Percentiles rank a stretch among this genome's conserved stretches.
phyloP scores from a whole-genome alignment of 345 rosid genomes.

The Linum trigynum region DNA sequence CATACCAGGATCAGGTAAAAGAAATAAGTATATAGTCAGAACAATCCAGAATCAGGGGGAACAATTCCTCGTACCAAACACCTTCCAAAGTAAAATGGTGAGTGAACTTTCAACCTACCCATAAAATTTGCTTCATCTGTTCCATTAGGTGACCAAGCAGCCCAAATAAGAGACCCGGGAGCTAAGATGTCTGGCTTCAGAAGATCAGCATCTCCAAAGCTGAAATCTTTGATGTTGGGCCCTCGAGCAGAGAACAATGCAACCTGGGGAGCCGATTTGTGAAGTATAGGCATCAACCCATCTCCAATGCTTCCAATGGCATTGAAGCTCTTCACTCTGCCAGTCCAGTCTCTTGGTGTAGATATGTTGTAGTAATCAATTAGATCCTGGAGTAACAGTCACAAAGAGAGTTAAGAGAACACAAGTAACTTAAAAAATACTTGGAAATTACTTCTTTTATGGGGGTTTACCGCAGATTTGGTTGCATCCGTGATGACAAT shows the following conservation, averaged over 20 bases:
- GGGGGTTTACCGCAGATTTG: slow-evolving; percentile 61
- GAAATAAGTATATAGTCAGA: too few species aligned
- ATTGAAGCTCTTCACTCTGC: slow-evolving; percentile 74
- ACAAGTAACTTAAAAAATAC: background rate
- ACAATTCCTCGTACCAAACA: too few species aligned
- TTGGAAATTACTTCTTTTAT: background rate
- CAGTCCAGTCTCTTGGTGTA: slow-evolving; percentile 87
- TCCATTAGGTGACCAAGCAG: slow-evolving; percentile 98
- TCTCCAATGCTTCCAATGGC: slow-evolving; percentile 84
- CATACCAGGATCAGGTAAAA: too few species aligned
- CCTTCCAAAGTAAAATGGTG: too few species aligned
- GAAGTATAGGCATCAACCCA: slow-evolving; percentile 80
- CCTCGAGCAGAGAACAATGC: slow-evolving; percentile 94
- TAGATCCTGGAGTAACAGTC: slow-evolving; percentile 53
- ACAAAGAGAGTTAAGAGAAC: background rate
- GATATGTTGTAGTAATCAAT: slow-evolving; percentile 81
- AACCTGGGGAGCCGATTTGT: slow-evolving; percentile 97
- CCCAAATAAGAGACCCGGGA: slow-evolving; percentile 96
- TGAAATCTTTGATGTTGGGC: slow-evolving; percentile 84
- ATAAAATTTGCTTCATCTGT: slow-evolving; percentile 80
- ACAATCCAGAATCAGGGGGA: too few species aligned
- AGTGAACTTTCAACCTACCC: slow-evolving; percentile 34
- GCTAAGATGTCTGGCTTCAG: slow-evolving; percentile 97
- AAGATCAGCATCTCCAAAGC: slow-evolving; percentile 93
- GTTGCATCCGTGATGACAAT: slow-evolving; percentile 70